phyloP scores from a whole-genome alignment of 1,139 yeast species.

The Entelexis paramagnoliae region DNA sequence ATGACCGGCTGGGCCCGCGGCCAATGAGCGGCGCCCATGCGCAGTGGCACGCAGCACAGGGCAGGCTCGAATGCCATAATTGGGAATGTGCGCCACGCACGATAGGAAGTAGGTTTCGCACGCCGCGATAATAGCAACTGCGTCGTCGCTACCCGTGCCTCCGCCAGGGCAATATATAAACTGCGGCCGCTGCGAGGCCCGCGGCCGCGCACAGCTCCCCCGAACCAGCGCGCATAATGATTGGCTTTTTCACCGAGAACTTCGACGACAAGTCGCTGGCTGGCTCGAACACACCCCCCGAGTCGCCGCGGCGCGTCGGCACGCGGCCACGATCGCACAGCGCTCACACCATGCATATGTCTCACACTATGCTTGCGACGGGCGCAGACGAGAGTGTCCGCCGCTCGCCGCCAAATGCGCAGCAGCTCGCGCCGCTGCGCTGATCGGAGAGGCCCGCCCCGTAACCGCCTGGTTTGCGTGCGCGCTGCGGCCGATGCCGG shows the following conservation, averaged over 20 bases:
- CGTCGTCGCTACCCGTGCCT: not conserved
- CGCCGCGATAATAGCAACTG: constrained; percentile 1
- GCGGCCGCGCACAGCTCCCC: not conserved
- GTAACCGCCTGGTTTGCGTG: not conserved
- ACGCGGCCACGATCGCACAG: constrained; percentile 8
- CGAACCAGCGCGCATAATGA: constrained; percentile 4
- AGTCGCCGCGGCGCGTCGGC: constrained; percentile 2
- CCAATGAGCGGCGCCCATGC: not conserved
- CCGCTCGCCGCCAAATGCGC: not conserved
- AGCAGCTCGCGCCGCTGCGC: not conserved
- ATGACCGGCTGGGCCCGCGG: not conserved
- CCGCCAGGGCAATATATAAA: not conserved
- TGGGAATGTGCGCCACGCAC: constrained; percentile 4
- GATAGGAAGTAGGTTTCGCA: not conserved
- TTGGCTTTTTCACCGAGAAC: constrained; percentile 16
- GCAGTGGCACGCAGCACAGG: not conserved
- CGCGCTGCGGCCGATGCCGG: too few species aligned
- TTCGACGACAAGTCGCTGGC: constrained; percentile 5
- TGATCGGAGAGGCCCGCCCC: not conserved
- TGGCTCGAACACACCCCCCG: not conserved
- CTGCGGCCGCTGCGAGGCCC: not conserved
- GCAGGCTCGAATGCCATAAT: not conserved
- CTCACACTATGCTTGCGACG: not conserved
- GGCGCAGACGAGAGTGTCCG: not conserved
- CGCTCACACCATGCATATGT: constrained; percentile 3